phyloP scores from a whole-genome alignment of 2,329 filamentous ascomycete genomes.

The Diplodia intermedia region DNA sequence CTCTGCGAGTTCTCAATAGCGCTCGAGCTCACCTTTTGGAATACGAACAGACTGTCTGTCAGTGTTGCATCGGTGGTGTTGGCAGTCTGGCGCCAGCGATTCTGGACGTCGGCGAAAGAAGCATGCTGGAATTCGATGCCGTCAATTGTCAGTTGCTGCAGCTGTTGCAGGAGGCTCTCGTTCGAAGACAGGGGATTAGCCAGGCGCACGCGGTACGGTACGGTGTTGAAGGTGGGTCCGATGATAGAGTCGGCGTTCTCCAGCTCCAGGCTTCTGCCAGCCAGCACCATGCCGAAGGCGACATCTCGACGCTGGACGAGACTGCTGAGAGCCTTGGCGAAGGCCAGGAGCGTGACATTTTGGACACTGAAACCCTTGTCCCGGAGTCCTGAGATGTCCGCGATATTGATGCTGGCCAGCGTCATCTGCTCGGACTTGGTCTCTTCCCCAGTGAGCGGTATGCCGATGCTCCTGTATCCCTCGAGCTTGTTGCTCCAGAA shows the following conservation, averaged over 20 bases:
- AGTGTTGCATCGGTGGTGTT: slow-evolving; percentile 21
- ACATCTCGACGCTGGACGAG: slow-evolving; percentile 47
- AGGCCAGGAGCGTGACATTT: slow-evolving; percentile 53
- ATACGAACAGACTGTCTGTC: slow-evolving; percentile 31
- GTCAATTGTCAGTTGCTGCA: slow-evolving; percentile 64
- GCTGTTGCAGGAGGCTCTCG: slow-evolving; percentile 63
- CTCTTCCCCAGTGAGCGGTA: slow-evolving; percentile 29
- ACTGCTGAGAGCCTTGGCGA: slow-evolving; percentile 26
- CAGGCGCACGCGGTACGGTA: slow-evolving; percentile 59
- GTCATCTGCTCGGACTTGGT: slow-evolving; percentile 37
- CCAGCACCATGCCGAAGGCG: slow-evolving; percentile 66
- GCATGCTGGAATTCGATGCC: slow-evolving; percentile 33
- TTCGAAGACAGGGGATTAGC: slow-evolving; percentile 55
- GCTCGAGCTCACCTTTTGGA: slow-evolving; percentile 28
- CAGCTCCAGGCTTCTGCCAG: slow-evolving; percentile 59
- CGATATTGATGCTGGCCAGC: slow-evolving; percentile 57
- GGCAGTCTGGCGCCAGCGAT: slow-evolving; percentile 25
- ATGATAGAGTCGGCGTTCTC: slow-evolving; percentile 61
- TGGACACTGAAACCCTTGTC: slow-evolving; percentile 39
- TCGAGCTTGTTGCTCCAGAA: slow-evolving; percentile 56
- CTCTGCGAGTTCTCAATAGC: slow-evolving; percentile 21
- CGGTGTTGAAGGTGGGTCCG: slow-evolving; percentile 67
- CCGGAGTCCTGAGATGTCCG: slow-evolving; percentile 38
- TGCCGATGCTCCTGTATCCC: slow-evolving; percentile 53
- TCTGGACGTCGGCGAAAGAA: slow-evolving; percentile 31